A percentile compares a stretch with the other conserved stretches of the same genome.
These are phyloP conservation scores for Alternaria longipes DNA, from an alignment of 2,329 filamentous ascomycete genomes.

Conservation along the genomic window DNA sequence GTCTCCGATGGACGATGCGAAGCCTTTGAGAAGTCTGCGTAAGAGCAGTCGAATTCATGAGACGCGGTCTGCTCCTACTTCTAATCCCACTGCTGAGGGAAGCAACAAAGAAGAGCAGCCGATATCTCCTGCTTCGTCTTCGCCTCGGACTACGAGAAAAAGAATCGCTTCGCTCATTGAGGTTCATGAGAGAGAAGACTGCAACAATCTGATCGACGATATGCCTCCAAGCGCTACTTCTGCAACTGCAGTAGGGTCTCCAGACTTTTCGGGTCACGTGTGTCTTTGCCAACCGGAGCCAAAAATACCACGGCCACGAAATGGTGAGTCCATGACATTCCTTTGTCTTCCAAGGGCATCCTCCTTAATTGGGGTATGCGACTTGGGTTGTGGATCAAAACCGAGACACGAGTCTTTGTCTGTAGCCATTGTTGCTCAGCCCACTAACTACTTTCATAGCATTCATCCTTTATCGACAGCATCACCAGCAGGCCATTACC, in stretches of 20 bases:
- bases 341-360: constrained; percentile 30
- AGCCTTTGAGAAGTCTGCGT: constrained; percentile 33
- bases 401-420: constrained; percentile 47
- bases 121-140: constrained; percentile 25
- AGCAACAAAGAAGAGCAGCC: constrained; percentile 31
- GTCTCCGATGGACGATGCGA: constrained; percentile 34
- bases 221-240: constrained; percentile 41
- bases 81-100: constrained; percentile 21
- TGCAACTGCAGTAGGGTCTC: constrained; percentile 28
- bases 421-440: constrained; percentile 28
- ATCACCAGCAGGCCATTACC: constrained; percentile 85
- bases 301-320: constrained; percentile 75
- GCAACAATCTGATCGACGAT: constrained; percentile 27
- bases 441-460: constrained; percentile 65
- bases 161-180: constrained; percentile 35
- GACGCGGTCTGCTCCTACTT: constrained; percentile 32
- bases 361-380: constrained; percentile 17
- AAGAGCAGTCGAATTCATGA: constrained; percentile 43
- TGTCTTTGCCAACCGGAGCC: constrained; percentile 76
- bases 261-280: constrained; percentile 58
- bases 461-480: constrained; percentile 96
- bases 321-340: constrained; percentile 63
- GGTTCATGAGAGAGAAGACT: constrained; percentile 25
- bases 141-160: constrained; percentile 37
- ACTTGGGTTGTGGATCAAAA: constrained; percentile 20